Conservation (phyloP, 192 early-diverging fungal genomes). For the Coemansia sp. region DNA sequence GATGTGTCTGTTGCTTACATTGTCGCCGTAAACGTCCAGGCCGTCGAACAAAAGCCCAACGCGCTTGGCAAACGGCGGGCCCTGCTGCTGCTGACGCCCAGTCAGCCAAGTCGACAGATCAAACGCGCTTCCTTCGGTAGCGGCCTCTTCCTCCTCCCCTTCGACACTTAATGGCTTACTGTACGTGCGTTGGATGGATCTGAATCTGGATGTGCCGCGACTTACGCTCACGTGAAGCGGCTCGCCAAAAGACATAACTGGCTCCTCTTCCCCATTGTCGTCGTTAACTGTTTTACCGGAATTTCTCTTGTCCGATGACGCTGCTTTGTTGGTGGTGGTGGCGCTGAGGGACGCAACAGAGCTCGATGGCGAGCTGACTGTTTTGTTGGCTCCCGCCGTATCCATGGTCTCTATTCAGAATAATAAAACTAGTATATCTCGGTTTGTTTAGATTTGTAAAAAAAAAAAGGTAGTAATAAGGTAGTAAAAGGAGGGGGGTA, state of each 20-base stretch:
- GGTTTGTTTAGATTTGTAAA: no score
- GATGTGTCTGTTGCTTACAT: constrained; percentile 39
- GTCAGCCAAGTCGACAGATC: constrained; percentile 40
- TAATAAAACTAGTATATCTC: no score
- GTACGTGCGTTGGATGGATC: constrained; percentile 46
- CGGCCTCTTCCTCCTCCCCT: constrained; percentile 29
- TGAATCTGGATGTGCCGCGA: constrained; percentile 34
- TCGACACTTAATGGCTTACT: constrained; percentile 32
- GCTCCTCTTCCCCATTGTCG: constrained; percentile 16
- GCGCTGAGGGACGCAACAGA: background rate
- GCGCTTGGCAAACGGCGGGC: constrained; percentile 50
- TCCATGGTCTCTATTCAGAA: no score
- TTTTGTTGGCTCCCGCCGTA: background rate
- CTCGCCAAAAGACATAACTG: constrained; percentile 47
- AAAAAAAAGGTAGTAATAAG: no score
- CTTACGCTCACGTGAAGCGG: constrained; percentile 46
- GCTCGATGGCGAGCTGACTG: background rate
- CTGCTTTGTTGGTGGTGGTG: background rate
- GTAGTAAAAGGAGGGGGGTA: no score
- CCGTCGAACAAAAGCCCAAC: constrained; percentile 48
- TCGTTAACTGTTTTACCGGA: background rate
- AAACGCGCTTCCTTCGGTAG: constrained; percentile 11
- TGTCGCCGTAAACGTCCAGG: constrained; percentile 38
- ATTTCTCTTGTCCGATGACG: background rate
- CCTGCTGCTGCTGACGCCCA: constrained; percentile 29